A percentile compares a stretch with the other conserved stretches of the same genome.
These are phyloP conservation scores for Reticulascus tulasneorum DNA, from an alignment of 2,329 filamentous ascomycete species.

Conservation along the genomic window DNA sequence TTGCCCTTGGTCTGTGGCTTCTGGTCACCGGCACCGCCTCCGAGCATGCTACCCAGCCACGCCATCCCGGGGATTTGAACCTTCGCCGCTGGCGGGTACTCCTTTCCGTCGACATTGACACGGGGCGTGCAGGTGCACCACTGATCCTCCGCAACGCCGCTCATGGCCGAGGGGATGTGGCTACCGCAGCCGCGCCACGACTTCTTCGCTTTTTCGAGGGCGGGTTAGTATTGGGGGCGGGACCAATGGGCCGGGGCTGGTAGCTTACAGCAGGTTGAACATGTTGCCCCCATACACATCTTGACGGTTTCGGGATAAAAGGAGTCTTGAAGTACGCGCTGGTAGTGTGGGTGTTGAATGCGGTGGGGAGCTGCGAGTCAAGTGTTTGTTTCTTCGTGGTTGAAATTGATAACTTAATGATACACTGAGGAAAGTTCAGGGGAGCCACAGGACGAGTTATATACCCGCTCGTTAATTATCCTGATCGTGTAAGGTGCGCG, in stretches of 20 bases:
- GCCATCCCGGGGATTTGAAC: slow-evolving; percentile 33
- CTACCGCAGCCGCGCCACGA: slow-evolving; percentile 47
- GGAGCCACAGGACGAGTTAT: no score
- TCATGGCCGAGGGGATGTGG: slow-evolving; percentile 42
- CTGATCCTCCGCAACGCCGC: slow-evolving; percentile 37
- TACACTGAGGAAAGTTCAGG: not conserved
- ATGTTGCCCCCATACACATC: slow-evolving; percentile 39
- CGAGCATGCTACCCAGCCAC: slow-evolving; percentile 24
- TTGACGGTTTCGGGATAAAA: slow-evolving; percentile 10
- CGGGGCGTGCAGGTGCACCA: slow-evolving; percentile 46
- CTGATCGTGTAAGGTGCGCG: no score
- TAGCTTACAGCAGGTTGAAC: slow-evolving; percentile 37
- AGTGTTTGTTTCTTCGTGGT: not conserved
- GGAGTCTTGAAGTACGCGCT: not conserved
- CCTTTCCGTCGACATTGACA: slow-evolving; percentile 38
- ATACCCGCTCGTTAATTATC: no score
- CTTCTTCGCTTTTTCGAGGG: slow-evolving; percentile 38
- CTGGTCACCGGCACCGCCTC: slow-evolving; percentile 11
- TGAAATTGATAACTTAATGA: not conserved
- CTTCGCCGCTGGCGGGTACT: slow-evolving; percentile 41
- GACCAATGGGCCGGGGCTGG: not conserved
- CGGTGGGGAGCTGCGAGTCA: no score
- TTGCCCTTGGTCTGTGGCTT: slow-evolving; percentile 5
- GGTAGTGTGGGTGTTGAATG: slow-evolving; percentile 1
- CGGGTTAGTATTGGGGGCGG: not conserved